These are phyloP conservation scores for Sphagnurus paluster DNA, from an alignment of 1,284 basidiomycete genomes.

Conservation along the genomic window DNA sequence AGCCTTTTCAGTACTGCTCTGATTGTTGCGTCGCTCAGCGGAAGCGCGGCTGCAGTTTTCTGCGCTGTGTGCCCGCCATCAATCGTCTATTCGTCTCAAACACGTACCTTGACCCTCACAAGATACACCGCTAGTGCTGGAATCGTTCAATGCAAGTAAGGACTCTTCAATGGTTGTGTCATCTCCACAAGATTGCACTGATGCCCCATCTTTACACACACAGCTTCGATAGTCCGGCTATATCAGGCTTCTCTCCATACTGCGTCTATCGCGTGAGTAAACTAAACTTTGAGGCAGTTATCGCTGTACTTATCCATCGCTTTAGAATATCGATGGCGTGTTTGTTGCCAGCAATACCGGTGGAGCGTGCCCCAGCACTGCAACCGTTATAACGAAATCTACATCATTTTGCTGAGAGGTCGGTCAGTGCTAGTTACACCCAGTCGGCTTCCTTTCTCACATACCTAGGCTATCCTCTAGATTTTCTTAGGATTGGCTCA, in stretches of 20 bases:
- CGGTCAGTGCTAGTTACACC: too few species aligned
- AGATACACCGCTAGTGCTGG: constrained; percentile 6
- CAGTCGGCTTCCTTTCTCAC: too few species aligned
- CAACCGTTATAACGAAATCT: too few species aligned
- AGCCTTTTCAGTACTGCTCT: too few species aligned
- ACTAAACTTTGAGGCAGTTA: too few species aligned
- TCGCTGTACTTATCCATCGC: too few species aligned
- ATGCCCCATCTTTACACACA: background rate
- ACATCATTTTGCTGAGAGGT: too few species aligned
- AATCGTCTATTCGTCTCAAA: constrained; percentile 9
- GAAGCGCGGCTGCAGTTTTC: constrained; percentile 10
- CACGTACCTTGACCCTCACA: constrained; percentile 11
- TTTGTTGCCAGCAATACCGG: too few species aligned
- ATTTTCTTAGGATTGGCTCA: too few species aligned
- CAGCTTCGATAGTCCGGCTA: constrained; percentile 13
- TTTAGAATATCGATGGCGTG: too few species aligned
- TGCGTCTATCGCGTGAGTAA: constrained; percentile 9
- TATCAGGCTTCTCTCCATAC: constrained; percentile 13
- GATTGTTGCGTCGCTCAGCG: constrained; percentile 1
- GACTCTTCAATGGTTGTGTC: background rate
- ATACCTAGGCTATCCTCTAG: too few species aligned
- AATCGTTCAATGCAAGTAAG: constrained; percentile 16
- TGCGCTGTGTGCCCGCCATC: constrained; percentile 17
- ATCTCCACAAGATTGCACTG: background rate
- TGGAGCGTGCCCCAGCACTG: too few species aligned